Percentiles rank a stretch among this genome's conserved stretches.
Conservation (phyloP, 2,329 filamentous ascomycete genomes). For the Calonectria crousiana region DNA sequence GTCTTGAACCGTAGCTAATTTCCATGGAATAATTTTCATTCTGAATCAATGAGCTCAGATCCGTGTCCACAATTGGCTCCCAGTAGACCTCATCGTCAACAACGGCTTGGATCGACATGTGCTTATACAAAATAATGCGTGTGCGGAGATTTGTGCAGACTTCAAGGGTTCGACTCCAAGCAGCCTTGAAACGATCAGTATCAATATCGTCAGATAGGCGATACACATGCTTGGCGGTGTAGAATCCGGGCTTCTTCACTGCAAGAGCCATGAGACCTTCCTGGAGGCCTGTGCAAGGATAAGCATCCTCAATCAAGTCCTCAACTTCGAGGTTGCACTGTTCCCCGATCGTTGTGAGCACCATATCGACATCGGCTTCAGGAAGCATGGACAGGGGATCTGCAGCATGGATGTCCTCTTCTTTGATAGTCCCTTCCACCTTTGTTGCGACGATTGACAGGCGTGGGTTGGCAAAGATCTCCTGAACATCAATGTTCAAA, state of each 20-base stretch:
- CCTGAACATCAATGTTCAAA: background rate
- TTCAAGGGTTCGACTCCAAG: background rate
- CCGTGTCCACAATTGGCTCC: background rate
- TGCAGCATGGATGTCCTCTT: background rate
- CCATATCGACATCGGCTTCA: background rate
- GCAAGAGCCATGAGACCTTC: constrained; percentile 47
- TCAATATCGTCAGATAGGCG: background rate
- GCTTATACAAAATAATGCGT: background rate
- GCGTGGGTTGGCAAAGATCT: background rate
- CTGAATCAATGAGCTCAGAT: background rate
- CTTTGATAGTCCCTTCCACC: background rate
- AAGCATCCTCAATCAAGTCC: background rate
- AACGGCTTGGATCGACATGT: background rate
- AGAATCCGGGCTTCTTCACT: constrained; percentile 17
- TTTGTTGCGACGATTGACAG: background rate
- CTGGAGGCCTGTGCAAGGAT: constrained; percentile 48
- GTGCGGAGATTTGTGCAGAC: constrained; percentile 8
- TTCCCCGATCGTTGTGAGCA: background rate
- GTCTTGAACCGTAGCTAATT: background rate
- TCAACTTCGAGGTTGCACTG: background rate
- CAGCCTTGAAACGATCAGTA: background rate
- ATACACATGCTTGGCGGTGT: constrained; percentile 18
- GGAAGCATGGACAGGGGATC: background rate
- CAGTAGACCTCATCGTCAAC: background rate
- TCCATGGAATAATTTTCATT: background rate